Base-by-base conservation (phyloP, 2,329 filamentous ascomycete genomes). In the Cladobotryum mycophilum region DNA sequence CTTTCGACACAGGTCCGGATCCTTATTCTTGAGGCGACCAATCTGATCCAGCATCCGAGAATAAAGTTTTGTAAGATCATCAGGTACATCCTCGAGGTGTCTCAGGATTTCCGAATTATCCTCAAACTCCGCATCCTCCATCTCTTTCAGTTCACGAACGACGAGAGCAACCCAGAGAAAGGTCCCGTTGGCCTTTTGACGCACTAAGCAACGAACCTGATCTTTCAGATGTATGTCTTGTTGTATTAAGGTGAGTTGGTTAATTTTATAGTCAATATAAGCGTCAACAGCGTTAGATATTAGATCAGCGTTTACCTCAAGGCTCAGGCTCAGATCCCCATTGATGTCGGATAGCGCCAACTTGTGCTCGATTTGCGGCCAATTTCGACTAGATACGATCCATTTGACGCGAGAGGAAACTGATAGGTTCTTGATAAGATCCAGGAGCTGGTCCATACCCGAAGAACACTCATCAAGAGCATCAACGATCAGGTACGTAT, bases 401-500 rank as follows among this genome's bases (percentile, higher is more conserved):
- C 48, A 50, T 40, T 50, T 50, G 9, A 45, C 43, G 2, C 4
- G 8, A 35, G 37, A 41, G n/a, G 41, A 17, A n/a, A 14, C 7
- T 4, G 34, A 41, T 6, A 36, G 1, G 30, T 6, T 41, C 38
- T 48, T 7, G 25, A 48, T 11, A 17, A 48, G 46, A 17, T 41
- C 22, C 8, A 48, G 14, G 5, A 48, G 17, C 25, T 15, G 13
- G 5, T 44, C 17, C 17, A 22, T 17, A 7, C 18, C 35, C 3
- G 41, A 25, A 6, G 34, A 25, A 52, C 73, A 76, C 55, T 77
- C 73, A 47, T 78, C 73, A 1, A 78, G 68, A 3, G 71, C 74
- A 58, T 78, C 72, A 41, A 78, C 57, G 11, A 76, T 52, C 5
- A 79, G 46, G 54, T 64, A 64, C 0, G 61, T 61, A 0, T 8